Conservation (phyloP, 345 rosid species). For the Turnera subulata region DNA sequence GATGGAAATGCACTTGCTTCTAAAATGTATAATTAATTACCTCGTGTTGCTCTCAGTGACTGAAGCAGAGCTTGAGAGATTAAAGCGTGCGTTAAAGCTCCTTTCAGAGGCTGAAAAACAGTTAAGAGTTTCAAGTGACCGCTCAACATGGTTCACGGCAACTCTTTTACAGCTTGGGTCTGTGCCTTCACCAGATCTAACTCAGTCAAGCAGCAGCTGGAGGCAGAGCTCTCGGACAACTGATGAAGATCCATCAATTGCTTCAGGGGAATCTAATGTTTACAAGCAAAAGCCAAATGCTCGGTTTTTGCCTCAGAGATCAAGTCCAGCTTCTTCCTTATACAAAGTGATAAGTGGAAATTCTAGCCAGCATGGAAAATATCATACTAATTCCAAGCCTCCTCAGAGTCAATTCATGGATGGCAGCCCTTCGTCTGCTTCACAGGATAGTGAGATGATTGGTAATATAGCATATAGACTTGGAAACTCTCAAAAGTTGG, state of each 20-base stretch:
- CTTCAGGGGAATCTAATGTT: slow-evolving; percentile 53
- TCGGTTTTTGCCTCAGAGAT: slow-evolving; percentile 38
- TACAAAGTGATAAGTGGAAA: slow-evolving; percentile 40
- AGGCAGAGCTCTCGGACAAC: slow-evolving; percentile 83
- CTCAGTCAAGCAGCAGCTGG: slow-evolving; percentile 71
- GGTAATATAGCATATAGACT: slow-evolving; percentile 39
- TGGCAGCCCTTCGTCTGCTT: slow-evolving; percentile 32
- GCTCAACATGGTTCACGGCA: slow-evolving; percentile 97
- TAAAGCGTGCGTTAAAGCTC: slow-evolving; percentile 93
- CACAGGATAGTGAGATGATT: slow-evolving; percentile 34
- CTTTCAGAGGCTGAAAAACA: slow-evolving; percentile 97
- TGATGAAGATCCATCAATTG: slow-evolving; percentile 73
- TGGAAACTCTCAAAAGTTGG: slow-evolving; percentile 58
- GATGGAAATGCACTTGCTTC: too few species aligned
- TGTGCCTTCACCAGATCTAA: slow-evolving; percentile 65
- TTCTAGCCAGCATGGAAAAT: slow-evolving; percentile 38
- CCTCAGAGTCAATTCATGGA: slow-evolving; percentile 33
- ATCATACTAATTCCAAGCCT: slow-evolving; percentile 35
- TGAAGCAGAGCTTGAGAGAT: slow-evolving; percentile 75
- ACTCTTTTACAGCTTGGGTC: slow-evolving; percentile 92
- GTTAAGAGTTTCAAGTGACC: slow-evolving; percentile 77
- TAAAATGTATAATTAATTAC: too few species aligned
- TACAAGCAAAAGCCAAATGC: slow-evolving; percentile 55
- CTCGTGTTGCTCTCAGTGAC: slow-evolving; percentile 47
- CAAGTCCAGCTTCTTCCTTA: slow-evolving; percentile 54